Evolutionary conservation across 148 eudicot genomes (phyloP).

Genomic region (Persicaria maculosa): DNA sequence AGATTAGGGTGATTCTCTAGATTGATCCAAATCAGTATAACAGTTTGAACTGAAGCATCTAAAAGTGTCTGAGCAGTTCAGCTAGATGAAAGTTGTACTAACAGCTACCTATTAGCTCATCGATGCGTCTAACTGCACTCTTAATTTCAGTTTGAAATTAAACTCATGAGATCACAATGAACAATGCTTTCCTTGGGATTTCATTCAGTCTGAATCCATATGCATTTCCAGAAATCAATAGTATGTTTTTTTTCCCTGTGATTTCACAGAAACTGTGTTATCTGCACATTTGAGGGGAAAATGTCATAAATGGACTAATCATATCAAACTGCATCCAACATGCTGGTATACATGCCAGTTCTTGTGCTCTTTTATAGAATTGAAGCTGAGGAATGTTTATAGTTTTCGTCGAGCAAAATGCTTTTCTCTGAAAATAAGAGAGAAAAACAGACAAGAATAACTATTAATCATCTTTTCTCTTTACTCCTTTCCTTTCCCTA

Average conservation of each 20-base stretch:
- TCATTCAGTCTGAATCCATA: background rate
- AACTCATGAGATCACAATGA: background rate
- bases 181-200: background rate
- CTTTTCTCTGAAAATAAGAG: conserved; percentile 7
- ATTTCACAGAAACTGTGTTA: too few relatives aligned
- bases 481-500: background rate
- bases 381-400: background rate
- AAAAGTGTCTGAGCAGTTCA: background rate
- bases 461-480: background rate
- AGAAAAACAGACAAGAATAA: background rate
- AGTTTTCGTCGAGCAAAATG: conserved; percentile 4
- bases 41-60: background rate
- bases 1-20: background rate
- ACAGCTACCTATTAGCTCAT: too few relatives aligned
- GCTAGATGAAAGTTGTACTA: background rate
- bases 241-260: too few relatives aligned
- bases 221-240: too few relatives aligned
- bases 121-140: too few relatives aligned
- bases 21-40: background rate
- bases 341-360: background rate
- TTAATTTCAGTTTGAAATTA: too few relatives aligned
- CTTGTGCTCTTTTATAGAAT: conserved; percentile 1
- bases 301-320: background rate
- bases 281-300: background rate
- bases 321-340: background rate